phyloP scores from a whole-genome alignment of 371 early-diverging fungal genomes.

The Mortierella sp. region DNA sequence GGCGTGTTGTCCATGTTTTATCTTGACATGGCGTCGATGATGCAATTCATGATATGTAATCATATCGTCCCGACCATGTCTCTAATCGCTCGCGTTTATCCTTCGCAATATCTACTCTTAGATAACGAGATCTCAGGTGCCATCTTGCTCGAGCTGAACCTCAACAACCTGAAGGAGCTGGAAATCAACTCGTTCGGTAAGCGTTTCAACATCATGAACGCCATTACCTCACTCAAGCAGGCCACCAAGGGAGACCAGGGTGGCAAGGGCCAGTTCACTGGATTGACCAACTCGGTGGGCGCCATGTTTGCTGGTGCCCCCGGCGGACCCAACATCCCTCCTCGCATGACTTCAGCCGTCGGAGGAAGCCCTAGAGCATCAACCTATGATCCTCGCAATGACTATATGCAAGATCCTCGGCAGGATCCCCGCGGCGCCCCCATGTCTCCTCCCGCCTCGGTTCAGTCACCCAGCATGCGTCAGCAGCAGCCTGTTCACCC shows the following conservation, averaged over 20 bases:
- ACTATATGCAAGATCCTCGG: slow-evolving; percentile 37
- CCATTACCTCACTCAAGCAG: slow-evolving; percentile 68
- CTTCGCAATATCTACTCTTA: slow-evolving; percentile 21
- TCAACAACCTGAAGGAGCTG: slow-evolving; percentile 78
- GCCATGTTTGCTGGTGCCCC: slow-evolving; percentile 11
- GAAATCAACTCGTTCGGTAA: slow-evolving; percentile 78
- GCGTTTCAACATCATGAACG: slow-evolving; percentile 76
- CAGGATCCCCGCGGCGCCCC: slow-evolving; percentile 1
- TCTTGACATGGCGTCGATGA: too few relatives aligned
- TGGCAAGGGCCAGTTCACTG: slow-evolving; percentile 24
- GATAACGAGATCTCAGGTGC: slow-evolving; percentile 83
- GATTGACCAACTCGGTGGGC: slow-evolving; percentile 11
- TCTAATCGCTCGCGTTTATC: too few relatives aligned
- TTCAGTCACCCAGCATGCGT: slow-evolving; percentile 22
- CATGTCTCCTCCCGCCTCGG: slow-evolving; percentile 9
- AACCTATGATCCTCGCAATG: slow-evolving; percentile 28
- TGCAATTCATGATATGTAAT: too few relatives aligned
- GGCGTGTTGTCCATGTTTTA: too few relatives aligned
- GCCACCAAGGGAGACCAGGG: slow-evolving; percentile 17
- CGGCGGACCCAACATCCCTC: slow-evolving; percentile 47
- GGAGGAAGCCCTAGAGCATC: slow-evolving; percentile 37
- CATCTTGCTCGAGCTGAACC: slow-evolving; percentile 70
- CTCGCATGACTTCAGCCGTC: slow-evolving; percentile 47
- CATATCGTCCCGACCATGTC: too few relatives aligned
- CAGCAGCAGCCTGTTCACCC: slow-evolving; percentile 15